phyloP scores from a whole-genome alignment of 352 stramenopile species.

The Pythium dissimile region DNA sequence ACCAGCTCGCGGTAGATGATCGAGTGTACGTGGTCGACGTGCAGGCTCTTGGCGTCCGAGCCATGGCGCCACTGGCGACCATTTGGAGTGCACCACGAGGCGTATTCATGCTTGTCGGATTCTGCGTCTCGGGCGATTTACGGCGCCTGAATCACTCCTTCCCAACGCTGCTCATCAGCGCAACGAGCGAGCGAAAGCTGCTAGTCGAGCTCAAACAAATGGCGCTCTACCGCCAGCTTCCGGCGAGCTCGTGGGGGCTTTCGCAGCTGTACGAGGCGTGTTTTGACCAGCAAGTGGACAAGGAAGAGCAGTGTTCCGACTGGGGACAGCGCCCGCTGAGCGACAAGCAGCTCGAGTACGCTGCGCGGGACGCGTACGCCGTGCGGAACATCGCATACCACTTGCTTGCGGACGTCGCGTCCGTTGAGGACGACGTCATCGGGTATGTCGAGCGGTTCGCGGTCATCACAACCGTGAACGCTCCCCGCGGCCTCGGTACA shows the following conservation, averaged over 20 bases:
- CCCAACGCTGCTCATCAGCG: constrained; percentile 22
- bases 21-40: constrained; percentile 59
- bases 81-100: constrained; percentile 33
- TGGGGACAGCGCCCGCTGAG: constrained; percentile 47
- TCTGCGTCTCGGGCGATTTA: constrained; percentile 53
- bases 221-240: constrained; percentile 43
- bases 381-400: constrained; percentile 42
- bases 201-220: constrained; percentile 56
- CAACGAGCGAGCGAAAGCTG: neutral
- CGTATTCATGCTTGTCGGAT: constrained; percentile 42
- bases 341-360: constrained; percentile 42
- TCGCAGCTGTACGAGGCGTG: constrained; percentile 40
- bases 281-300: constrained; percentile 40
- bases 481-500: neutral
- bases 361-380: constrained; percentile 47
- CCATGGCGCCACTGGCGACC: constrained; percentile 31
- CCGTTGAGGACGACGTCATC: neutral
- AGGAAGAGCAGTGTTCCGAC: constrained; percentile 64
- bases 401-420: constrained; percentile 38
- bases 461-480: constrained; percentile 12
- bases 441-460: constrained; percentile 21
- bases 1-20: constrained; percentile 42
- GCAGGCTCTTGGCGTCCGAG: constrained; percentile 35
- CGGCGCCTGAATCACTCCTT: constrained; percentile 51
- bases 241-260: constrained; percentile 47